Percentiles rank a stretch among this genome's conserved stretches.
Conservation (phyloP, 345 rosid genomes). For the Brassica juncea region DNA sequence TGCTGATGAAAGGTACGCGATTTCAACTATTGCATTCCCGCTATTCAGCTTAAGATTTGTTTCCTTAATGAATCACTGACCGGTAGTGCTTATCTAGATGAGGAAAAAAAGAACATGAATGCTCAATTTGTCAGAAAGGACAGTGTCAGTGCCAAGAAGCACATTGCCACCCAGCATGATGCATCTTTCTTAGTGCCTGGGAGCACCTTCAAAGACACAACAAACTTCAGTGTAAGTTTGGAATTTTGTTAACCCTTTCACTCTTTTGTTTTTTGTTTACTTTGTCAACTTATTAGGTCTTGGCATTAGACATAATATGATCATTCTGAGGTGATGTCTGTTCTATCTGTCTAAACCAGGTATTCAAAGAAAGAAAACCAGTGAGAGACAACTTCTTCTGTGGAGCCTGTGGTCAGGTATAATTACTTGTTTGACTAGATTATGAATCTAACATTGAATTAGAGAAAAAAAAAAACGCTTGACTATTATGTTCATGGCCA, state of each 20-base stretch:
- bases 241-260: background rate
- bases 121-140: slow-evolving; percentile 58
- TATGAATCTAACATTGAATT: slow-evolving; percentile 1
- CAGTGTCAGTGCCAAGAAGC: slow-evolving; percentile 45
- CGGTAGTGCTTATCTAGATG: slow-evolving; percentile 49
- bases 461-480: background rate
- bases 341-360: slow-evolving; percentile 42
- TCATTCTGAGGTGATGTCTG: slow-evolving; percentile 14
- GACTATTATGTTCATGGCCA: slow-evolving; percentile 44
- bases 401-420: slow-evolving; percentile 96
- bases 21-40: slow-evolving; percentile 18
- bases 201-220: slow-evolving; percentile 47
- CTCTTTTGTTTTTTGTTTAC: background rate
- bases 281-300: slow-evolving; percentile 14
- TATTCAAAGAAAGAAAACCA: slow-evolving; percentile 87
- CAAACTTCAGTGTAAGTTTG: slow-evolving; percentile 51
- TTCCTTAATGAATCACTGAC: slow-evolving; percentile 20
- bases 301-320: slow-evolving; percentile 2
- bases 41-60: background rate
- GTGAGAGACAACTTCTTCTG: slow-evolving; percentile 88
- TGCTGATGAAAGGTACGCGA: slow-evolving; percentile 90
- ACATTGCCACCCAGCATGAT: slow-evolving; percentile 43
- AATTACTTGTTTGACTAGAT: slow-evolving; percentile 24
- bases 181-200: slow-evolving; percentile 46
- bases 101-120: slow-evolving; percentile 72